Evolutionary conservation across 2,329 filamentous ascomycete species (phyloP), one percentile per base, ranked within the genome.

Genomic region (Fusarium nisikadoi): DNA sequence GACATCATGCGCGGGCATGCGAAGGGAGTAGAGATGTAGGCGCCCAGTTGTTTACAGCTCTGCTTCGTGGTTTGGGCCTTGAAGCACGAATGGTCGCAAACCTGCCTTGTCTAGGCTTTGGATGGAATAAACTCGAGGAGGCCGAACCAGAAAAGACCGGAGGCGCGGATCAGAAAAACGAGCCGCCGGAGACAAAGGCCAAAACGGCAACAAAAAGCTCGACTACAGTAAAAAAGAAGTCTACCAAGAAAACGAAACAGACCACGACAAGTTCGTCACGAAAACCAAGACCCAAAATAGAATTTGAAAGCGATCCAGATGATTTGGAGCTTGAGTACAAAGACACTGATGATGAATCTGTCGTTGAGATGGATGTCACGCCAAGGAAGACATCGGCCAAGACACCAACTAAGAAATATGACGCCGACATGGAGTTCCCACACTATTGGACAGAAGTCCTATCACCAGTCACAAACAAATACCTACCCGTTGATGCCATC

Each of bases 401-500:
- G 33, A 60, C 45, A 72, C 82, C 80, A 39, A 76, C 74, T 11
- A 86, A 85, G 65, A 85, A 86, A 59, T 93, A 91, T 75, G 94
- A 97, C 75, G 86, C 87, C 25, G 94, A 97, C 73, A 85, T 98
- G 33, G 89, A 91, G 5, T 96, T 92, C 72, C 95, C 96, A 2
- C 92, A 93, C 55, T 98, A 98, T 80, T 99, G 96, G 96, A 92
- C 93, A 0, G 96, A 99, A 80, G 92, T 93, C 6, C 85, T 96
- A 4, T 98, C 95, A 0, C 92, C 94, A 4, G 86, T 94, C 7
- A 95, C 93, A 0, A 89, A 93, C 59, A 93, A 90, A 53, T 94
- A 93, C 62, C 87, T 96, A 13, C 87, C 94, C 0, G 92, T 98
- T 5, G 95, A 97, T 64, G 87, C 93, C 0, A 84, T 94, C 10